Base-by-base conservation (phyloP, 2,329 filamentous ascomycete genomes). In the Penicillium digitatum region DNA sequence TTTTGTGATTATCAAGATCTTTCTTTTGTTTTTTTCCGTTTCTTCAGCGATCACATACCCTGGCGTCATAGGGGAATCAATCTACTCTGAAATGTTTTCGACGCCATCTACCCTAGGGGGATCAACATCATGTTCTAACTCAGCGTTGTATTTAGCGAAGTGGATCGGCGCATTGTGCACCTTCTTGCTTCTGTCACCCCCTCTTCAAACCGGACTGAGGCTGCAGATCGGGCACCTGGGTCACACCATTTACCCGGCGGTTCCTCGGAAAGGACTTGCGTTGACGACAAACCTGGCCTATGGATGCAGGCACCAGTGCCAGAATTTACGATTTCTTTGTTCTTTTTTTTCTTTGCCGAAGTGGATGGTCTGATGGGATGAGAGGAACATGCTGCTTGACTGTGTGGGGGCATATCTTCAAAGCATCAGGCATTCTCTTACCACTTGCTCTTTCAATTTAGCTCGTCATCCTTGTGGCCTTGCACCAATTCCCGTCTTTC, bases 261-360 rank as follows among this genome's bases (percentile, higher is more conserved):
- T 48, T 49, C 6, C 31, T 55, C 44, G 48, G 51, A 50, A 49
- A 50, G 39, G 43, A 32, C 51, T 50, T 57, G 43, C 44, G 50
- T 52, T 62, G 53, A 56, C 46, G 48, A 64, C 48, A 49, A 54
- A 50, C 47, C 55, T 62, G 52, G 56, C 56, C 59, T 56, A 62
- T 60, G 48, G 58, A 60, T 56, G 57, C 62, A 59, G 61, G 57
- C 59, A 59, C 56, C 55, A 35, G 24, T 39, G 45, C 48, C 39
- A 50, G 58, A 27, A 12, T 27, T 48, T 14, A 43, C 6, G 52
- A 45, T 22, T 52, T 45, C 20, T 52, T 50, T 35, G 20, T 57
- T 48, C 27, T 40, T 20, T 46, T 44, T 48, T 38, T 45, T 34
- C 18, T 40, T 43, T 58, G 7, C 20, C 16, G 43, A 34, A 26